These are phyloP conservation scores for Fragilariopsis cylindrus DNA, from an alignment of 108 stramenopile species.

Conservation along the genomic window DNA sequence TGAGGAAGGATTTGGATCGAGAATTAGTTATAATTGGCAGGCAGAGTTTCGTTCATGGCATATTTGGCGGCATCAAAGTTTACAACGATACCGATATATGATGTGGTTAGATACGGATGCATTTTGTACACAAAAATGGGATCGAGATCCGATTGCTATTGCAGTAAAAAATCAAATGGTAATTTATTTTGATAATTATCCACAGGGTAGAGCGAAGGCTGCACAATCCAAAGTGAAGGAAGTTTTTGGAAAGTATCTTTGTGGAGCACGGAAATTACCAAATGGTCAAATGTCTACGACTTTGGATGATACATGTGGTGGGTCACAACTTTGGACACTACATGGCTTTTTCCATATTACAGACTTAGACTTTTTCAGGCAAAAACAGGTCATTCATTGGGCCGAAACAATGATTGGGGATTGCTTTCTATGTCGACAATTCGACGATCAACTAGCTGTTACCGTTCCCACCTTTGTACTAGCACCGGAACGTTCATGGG, in stretches of 20 bases:
- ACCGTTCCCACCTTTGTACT: conserved; percentile 46
- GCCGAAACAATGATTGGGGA: conserved; percentile 39
- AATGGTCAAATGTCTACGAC: conserved; percentile 6
- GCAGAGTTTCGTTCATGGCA: conserved; percentile 52
- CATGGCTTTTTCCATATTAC: conserved; percentile 60
- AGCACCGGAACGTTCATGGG: conserved; percentile 36
- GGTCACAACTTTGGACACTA: conserved; percentile 7
- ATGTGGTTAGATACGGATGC: conserved; percentile 63
- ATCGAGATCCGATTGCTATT: conserved; percentile 44
- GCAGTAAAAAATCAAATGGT: conserved; percentile 43
- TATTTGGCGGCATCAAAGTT: conserved; percentile 44
- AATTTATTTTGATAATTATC: conserved; percentile 43
- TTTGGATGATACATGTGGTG: conserved; percentile 1
- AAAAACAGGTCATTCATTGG: conserved; percentile 16
- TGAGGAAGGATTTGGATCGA: conserved; percentile 3
- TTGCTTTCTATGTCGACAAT: conserved; percentile 38
- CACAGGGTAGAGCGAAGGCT: conserved; percentile 21
- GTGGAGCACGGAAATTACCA: conserved; percentile 16
- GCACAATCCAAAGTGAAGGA: conserved; percentile 18
- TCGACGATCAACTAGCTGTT: conserved; percentile 54
- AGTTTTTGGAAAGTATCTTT: conserved; percentile 35
- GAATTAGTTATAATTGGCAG: conserved; percentile 30
- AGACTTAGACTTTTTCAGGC: conserved; percentile 49
- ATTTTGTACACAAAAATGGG: conserved; percentile 41
- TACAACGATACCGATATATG: conserved; percentile 49